Conservation (phyloP, 352 stramenopile genomes). For the Globisporangium ultimum region DNA sequence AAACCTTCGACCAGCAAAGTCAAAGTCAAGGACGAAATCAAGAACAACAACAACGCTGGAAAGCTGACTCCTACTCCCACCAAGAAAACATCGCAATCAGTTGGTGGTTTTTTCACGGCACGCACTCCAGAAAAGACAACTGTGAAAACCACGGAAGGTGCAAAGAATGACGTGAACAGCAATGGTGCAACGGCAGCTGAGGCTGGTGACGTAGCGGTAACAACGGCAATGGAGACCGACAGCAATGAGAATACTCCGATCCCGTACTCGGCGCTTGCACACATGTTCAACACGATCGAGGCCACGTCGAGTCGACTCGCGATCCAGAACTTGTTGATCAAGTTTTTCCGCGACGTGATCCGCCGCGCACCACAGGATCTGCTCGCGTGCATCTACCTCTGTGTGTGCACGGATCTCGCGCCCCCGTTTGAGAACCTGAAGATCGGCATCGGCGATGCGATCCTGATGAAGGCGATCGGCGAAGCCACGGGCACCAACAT, state of each 20-base stretch:
- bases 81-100: conserved; percentile 5
- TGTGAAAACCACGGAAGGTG: conserved; percentile 5
- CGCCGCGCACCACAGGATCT: conserved; percentile 76
- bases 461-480: conserved; percentile 97
- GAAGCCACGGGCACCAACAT: conserved; percentile 90
- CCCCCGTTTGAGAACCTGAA: conserved; percentile 97
- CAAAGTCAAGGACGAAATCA: conserved; percentile 6
- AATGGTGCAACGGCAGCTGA: conserved; percentile 8
- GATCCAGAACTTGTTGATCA: conserved; percentile 85
- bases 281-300: conserved; percentile 80
- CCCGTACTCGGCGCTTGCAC: conserved; percentile 57
- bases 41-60: background rate
- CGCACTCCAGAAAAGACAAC: conserved; percentile 20
- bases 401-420: conserved; percentile 90
- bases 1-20: background rate
- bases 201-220: conserved; percentile 5
- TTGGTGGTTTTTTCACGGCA: conserved; percentile 30
- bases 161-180: conserved; percentile 9
- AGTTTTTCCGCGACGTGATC: conserved; percentile 85
- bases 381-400: conserved; percentile 90
- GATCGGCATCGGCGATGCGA: conserved; percentile 97
- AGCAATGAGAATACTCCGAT: conserved; percentile 10
- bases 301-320: conserved; percentile 61
- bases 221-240: background rate
- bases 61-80: background rate